Percentiles rank a stretch among this genome's conserved stretches.
These are phyloP conservation scores for Cordyceps javanica DNA, from an alignment of 2,329 filamentous ascomycete species.

Conservation along the genomic window DNA sequence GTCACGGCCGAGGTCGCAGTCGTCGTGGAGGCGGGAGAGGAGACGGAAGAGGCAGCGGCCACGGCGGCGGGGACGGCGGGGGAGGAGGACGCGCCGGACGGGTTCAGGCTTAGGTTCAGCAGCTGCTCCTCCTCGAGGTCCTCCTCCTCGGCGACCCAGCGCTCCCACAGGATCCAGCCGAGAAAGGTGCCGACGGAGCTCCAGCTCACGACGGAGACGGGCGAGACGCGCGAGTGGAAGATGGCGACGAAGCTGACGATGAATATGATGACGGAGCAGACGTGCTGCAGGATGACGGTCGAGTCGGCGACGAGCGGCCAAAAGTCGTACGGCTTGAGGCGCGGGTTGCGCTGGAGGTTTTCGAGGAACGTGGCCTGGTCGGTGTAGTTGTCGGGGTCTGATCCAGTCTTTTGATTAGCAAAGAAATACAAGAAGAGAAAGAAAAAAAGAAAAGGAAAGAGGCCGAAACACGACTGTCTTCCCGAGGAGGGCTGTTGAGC, in stretches of 20 bases:
- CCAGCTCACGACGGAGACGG: constrained; percentile 81
- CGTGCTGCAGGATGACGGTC: constrained; percentile 94
- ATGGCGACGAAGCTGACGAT: constrained; percentile 91
- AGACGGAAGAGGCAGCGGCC: constrained; percentile 27
- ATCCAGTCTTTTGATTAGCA: not conserved
- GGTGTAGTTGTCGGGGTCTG: constrained; percentile 97
- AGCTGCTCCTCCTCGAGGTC: constrained; percentile 36
- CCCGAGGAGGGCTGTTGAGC: constrained; percentile 24
- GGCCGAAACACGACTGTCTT: too few relatives aligned
- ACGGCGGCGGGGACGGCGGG: constrained; percentile 22
- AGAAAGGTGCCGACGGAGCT: constrained; percentile 76
- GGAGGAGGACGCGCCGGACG: too few relatives aligned
- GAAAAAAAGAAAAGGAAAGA: too few relatives aligned
- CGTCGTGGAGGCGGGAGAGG: constrained; percentile 6
- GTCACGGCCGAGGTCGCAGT: not conserved
- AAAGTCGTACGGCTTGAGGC: constrained; percentile 92
- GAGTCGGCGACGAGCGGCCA: constrained; percentile 94
- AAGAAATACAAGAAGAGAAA: not conserved
- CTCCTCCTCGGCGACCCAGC: constrained; percentile 73
- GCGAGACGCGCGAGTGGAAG: constrained; percentile 78
- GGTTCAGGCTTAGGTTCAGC: too few relatives aligned
- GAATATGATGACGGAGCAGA: constrained; percentile 92
- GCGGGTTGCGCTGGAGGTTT: constrained; percentile 88
- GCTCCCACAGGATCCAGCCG: constrained; percentile 88
- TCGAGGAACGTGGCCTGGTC: constrained; percentile 96